Evolutionary conservation across 192 early-diverging fungal genomes (phyloP).

Genomic region (Piromyces sp.): DNA sequence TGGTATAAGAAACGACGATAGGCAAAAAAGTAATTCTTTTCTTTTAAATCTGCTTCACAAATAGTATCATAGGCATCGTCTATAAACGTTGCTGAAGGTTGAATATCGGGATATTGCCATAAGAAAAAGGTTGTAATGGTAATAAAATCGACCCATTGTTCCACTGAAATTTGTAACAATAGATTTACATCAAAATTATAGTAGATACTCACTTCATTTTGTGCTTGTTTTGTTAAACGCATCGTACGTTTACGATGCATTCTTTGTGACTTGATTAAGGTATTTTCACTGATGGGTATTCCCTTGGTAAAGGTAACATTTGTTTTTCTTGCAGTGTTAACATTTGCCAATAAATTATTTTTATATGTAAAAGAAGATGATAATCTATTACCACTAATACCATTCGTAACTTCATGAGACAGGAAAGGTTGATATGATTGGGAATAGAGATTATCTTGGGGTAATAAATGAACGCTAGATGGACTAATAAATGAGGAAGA

Average conservation of each 20-base stretch:
- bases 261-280: neutral
- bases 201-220: neutral
- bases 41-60: neutral
- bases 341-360: neutral
- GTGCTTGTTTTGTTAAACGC: neutral
- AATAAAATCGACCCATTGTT: neutral
- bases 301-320: neutral
- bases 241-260: neutral
- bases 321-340: neutral
- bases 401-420: neutral
- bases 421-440: neutral
- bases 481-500: neutral
- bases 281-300: neutral
- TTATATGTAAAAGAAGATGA: neutral
- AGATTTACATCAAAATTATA: neutral
- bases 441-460: neutral
- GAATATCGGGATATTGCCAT: neutral
- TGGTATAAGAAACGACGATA: neutral
- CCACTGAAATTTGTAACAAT: neutral
- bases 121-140: neutral
- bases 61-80: neutral
- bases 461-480: neutral
- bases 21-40: neutral
- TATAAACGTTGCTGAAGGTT: neutral
- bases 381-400: neutral